A percentile compares a stretch with the other conserved stretches of the same genome.
Conservation (phyloP, 2,329 filamentous ascomycete species). For the Botrytis galanthina region DNA sequence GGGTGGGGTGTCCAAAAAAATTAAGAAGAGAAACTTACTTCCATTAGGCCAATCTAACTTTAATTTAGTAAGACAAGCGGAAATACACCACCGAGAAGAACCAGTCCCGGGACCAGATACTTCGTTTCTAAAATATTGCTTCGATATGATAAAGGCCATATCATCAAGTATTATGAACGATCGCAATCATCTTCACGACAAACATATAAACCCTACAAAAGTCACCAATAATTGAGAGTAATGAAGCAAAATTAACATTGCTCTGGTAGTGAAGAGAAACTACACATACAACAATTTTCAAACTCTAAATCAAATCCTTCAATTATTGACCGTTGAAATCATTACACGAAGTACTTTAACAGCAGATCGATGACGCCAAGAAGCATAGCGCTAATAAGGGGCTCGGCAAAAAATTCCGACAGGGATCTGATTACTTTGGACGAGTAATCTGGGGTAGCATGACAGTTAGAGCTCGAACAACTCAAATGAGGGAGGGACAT, state of each 20-base stretch:
- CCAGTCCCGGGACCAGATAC: rapidly evolving
- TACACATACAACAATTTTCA: neutral
- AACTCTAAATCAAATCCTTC: neutral
- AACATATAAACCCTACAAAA: neutral
- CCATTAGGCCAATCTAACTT: neutral
- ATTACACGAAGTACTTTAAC: neutral
- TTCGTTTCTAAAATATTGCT: no score
- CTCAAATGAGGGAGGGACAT: neutral
- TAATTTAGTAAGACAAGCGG: neutral
- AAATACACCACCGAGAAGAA: neutral
- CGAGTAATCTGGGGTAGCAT: neutral
- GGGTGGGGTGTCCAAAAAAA: no score
- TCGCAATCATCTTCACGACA: no score
- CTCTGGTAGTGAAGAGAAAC: no score
- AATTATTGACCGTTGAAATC: neutral
- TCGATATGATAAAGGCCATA: neutral
- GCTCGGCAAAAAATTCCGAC: neutral
- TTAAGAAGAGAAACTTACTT: neutral
- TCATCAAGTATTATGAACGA: no score
- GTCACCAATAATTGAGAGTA: neutral
- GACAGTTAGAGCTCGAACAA: neutral
- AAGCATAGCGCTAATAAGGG: neutral
- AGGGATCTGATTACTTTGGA: neutral
- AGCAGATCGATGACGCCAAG: neutral
- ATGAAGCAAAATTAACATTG: no score